These are phyloP conservation scores for Chrysopogon serrulatus DNA, from an alignment of 176 grass and related monocot species.

Conservation along the genomic window DNA sequence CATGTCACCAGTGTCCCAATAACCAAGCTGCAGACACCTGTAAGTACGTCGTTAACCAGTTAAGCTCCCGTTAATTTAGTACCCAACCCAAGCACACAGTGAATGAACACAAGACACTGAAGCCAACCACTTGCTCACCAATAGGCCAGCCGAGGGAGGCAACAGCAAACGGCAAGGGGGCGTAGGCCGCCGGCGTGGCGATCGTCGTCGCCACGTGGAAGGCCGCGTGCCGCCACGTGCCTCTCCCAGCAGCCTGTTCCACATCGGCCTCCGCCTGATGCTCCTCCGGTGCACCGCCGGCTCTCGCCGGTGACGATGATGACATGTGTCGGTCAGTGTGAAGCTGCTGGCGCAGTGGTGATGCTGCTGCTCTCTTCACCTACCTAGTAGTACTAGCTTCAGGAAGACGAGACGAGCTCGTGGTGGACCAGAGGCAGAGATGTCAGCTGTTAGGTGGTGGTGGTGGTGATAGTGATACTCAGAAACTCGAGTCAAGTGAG, in stretches of 20 bases:
- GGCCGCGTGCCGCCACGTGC: conserved; percentile 72
- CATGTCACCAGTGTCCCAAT: conserved; percentile 59
- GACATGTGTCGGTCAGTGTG: neutral
- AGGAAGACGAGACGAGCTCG: neutral
- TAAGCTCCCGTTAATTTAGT: too few relatives aligned
- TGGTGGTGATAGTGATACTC: neutral
- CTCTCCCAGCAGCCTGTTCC: conserved; percentile 28
- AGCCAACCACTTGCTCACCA: conserved; percentile 18
- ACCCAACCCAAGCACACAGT: neutral
- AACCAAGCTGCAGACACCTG: conserved; percentile 68
- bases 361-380: neutral
- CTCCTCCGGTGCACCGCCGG: conserved; percentile 16
- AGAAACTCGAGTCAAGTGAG: too few relatives aligned
- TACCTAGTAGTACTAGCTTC: neutral
- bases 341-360: too few relatives aligned
- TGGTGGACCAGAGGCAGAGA: neutral
- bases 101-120: neutral
- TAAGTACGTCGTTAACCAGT: neutral
- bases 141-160: conserved; percentile 82
- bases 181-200: conserved; percentile 79
- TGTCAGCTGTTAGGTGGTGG: too few relatives aligned
- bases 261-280: neutral
- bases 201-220: conserved; percentile 79
- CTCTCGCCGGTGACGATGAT: neutral
- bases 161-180: conserved; percentile 67